Conservation (phyloP, 306 rosid species). For the Abrus pulchellus region DNA sequence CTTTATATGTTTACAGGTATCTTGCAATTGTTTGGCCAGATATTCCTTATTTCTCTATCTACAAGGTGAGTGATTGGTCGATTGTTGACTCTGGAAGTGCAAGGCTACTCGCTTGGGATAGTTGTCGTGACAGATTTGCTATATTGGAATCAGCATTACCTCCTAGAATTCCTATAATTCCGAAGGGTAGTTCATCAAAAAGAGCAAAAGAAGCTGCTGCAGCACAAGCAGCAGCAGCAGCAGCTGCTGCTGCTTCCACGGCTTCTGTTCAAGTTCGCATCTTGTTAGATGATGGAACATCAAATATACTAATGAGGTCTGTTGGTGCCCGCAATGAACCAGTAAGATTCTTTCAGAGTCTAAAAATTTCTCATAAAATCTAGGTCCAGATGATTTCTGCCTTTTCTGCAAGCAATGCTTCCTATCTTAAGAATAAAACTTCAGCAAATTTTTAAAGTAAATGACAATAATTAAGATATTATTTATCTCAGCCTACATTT, state of each 20-base stretch:
- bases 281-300: conserved; percentile 97
- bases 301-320: conserved; percentile 92
- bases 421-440: conserved; percentile 32
- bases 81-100: conserved; percentile 99
- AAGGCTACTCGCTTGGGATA: conserved; percentile 98
- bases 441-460: conserved; percentile 8
- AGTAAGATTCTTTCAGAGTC: conserved; percentile 58
- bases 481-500: conserved; percentile 37
- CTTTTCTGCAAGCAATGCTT: conserved; percentile 40
- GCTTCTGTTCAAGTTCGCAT: conserved; percentile 99
- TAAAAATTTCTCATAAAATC: conserved; percentile 14
- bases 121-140: conserved; percentile 97
- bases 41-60: conserved; percentile 95
- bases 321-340: conserved; percentile 94
- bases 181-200: conserved; percentile 89
- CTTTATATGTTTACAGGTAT: conserved; percentile 76
- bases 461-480: not conserved
- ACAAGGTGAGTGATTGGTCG: conserved; percentile 97
- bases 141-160: conserved; percentile 84
- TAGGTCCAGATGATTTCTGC: conserved; percentile 25
- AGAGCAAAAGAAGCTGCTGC: conserved; percentile 98
- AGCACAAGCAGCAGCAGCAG: conserved; percentile 97
- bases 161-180: conserved; percentile 85
- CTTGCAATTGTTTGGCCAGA: conserved; percentile 97
- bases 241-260: conserved; percentile 95